These are phyloP conservation scores for Mycena epipterygia DNA, from an alignment of 768 basidiomycete species.

Conservation along the genomic window DNA sequence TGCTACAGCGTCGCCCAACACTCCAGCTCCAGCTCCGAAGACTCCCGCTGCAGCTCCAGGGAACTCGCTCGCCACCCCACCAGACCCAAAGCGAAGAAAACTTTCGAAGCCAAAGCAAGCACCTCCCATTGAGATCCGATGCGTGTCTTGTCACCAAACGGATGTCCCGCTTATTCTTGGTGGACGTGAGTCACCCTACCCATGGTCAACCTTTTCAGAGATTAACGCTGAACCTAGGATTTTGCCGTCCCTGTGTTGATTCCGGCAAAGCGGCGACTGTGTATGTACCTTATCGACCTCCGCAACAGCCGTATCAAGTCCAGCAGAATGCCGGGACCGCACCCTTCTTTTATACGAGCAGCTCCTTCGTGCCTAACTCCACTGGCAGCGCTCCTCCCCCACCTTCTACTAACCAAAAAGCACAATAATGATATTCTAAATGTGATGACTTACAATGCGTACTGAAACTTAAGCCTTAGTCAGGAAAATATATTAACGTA, in stretches of 20 bases:
- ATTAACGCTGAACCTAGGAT: conserved; percentile 58
- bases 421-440: conserved; percentile 17
- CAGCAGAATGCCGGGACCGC: conserved; percentile 3
- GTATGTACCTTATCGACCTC: conserved; percentile 27
- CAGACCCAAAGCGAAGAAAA: conserved; percentile 58
- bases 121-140: conserved; percentile 63
- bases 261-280: conserved; percentile 57
- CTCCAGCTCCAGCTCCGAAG: background rate
- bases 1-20: background rate
- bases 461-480: background rate
- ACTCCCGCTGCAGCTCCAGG: background rate
- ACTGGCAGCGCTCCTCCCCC: background rate
- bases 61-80: conserved; percentile 1
- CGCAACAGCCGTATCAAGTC: background rate
- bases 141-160: conserved; percentile 71
- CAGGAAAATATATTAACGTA: conserved; percentile 60
- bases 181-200: conserved; percentile 68
- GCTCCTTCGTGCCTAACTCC: background rate
- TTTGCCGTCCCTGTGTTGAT: conserved; percentile 77
- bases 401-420: conserved; percentile 2
- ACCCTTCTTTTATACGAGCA: no score
- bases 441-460: conserved; percentile 24
- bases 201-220: background rate
- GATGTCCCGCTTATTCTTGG: conserved; percentile 85
- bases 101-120: conserved; percentile 47